A percentile compares a stretch with the other conserved stretches of the same genome.
These are phyloP conservation scores for Silene coronaria DNA, from an alignment of 179 eudicot genomes.

Conservation along the genomic window DNA sequence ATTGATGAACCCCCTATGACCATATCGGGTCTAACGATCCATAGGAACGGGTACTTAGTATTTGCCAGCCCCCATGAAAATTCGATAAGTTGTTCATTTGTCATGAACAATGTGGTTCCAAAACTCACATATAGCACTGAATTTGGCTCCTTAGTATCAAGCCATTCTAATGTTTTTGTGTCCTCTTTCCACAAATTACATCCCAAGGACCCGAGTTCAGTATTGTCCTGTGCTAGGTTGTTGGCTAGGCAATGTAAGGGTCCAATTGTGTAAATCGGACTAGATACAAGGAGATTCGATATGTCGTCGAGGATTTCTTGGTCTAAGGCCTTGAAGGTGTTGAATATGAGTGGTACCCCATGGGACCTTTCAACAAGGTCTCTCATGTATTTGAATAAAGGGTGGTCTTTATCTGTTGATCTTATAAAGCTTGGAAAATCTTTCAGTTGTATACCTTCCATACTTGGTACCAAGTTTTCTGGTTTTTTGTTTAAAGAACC, in stretches of 20 bases:
- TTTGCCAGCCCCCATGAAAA: conserved; percentile 18
- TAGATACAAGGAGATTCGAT: not conserved
- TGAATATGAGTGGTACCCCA: conserved; percentile 14
- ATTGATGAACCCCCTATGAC: conserved; percentile 14
- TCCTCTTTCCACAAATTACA: conserved; percentile 16
- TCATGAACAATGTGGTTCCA: conserved; percentile 15
- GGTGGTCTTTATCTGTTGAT: conserved; percentile 14
- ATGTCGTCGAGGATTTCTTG: conserved; percentile 10
- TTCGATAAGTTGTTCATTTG: conserved; percentile 12
- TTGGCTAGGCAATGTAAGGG: conserved; percentile 13
- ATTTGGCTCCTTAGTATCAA: conserved; percentile 9
- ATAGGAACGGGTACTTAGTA: conserved; percentile 1
- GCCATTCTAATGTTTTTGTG: conserved; percentile 6
- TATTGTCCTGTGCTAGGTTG: not conserved
- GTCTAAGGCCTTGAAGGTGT: conserved; percentile 13
- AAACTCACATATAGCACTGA: conserved; percentile 12
- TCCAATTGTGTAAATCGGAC: conserved; percentile 5
- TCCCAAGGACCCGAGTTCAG: not conserved
- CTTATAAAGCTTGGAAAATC: conserved; percentile 17
- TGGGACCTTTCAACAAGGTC: not conserved
- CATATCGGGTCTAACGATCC: conserved; percentile 13
- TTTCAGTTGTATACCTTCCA: conserved; percentile 9
- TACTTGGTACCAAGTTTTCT: not conserved
- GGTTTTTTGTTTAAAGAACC: not conserved
- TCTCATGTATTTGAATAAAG: conserved; percentile 13